Conservation (phyloP, 306 rosid species). For the Trifolium fragiferum region DNA sequence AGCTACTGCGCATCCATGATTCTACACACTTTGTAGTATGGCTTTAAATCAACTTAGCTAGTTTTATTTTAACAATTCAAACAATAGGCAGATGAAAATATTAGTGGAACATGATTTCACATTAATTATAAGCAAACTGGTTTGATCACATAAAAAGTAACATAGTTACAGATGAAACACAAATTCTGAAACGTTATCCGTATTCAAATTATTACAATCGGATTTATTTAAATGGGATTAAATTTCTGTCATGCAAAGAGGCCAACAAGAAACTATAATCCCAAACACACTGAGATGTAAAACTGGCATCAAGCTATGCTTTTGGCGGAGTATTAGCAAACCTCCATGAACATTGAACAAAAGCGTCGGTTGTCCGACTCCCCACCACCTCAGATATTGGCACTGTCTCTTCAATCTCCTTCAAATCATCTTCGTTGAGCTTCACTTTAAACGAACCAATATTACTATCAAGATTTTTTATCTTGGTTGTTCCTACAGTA, state of each 20-base stretch:
- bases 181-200: slow-evolving; percentile 7
- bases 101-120: neutral
- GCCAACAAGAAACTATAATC: neutral
- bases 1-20: neutral
- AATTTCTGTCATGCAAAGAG: neutral
- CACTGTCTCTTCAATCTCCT: slow-evolving; percentile 55
- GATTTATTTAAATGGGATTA: slow-evolving; percentile 3
- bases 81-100: neutral
- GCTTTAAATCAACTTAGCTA: neutral
- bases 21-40: too few species aligned
- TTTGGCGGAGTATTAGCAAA: slow-evolving; percentile 58
- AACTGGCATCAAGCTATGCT: slow-evolving; percentile 4
- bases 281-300: neutral
- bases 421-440: slow-evolving; percentile 51
- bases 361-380: slow-evolving; percentile 43
- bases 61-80: too few species aligned
- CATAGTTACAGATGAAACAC: neutral
- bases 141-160: neutral
- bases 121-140: neutral
- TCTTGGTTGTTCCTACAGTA: slow-evolving; percentile 69
- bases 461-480: slow-evolving; percentile 58
- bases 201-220: neutral
- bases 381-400: slow-evolving; percentile 55
- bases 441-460: slow-evolving; percentile 54
- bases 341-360: slow-evolving; percentile 57